Conservation (phyloP, 257 asterid species). For the Thymus mandschuricus region DNA sequence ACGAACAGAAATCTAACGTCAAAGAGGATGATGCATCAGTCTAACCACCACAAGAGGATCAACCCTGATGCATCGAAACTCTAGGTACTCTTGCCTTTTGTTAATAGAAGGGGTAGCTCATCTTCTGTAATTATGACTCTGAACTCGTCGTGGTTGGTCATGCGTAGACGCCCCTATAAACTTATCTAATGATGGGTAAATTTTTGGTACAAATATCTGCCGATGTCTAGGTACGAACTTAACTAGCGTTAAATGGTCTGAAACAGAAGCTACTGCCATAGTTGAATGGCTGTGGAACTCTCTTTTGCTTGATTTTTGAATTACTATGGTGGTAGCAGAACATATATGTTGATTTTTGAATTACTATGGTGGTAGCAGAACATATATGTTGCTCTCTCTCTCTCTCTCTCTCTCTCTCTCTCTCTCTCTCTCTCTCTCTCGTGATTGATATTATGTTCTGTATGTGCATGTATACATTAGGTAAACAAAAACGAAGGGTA, state of each 20-base stretch:
- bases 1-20: slow-evolving; percentile 23
- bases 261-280: slow-evolving; percentile 25
- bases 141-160: not conserved
- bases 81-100: slow-evolving; percentile 11
- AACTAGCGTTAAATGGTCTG: slow-evolving; percentile 2
- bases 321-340: slow-evolving; percentile 10
- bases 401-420: too few species aligned
- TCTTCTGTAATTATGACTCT: slow-evolving; percentile 27
- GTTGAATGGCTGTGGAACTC: slow-evolving; percentile 1
- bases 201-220: slow-evolving; percentile 22
- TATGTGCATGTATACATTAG: not conserved
- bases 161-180: slow-evolving; percentile 6
- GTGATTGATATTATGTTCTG: not conserved
- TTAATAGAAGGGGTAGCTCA: slow-evolving; percentile 20
- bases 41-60: slow-evolving; percentile 16
- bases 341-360: slow-evolving; percentile 18
- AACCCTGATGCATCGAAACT: slow-evolving; percentile 9
- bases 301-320: slow-evolving; percentile 27
- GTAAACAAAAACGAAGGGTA: not conserved
- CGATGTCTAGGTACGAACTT: slow-evolving; percentile 21
- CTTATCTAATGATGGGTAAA: slow-evolving; percentile 7
- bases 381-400: slow-evolving; percentile 12
- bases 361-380: slow-evolving; percentile 10
- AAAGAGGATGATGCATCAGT: slow-evolving; percentile 22
- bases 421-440: too few species aligned